phyloP scores from a whole-genome alignment of 2,329 filamentous ascomycete genomes.

The Rosellinia necatrix region DNA sequence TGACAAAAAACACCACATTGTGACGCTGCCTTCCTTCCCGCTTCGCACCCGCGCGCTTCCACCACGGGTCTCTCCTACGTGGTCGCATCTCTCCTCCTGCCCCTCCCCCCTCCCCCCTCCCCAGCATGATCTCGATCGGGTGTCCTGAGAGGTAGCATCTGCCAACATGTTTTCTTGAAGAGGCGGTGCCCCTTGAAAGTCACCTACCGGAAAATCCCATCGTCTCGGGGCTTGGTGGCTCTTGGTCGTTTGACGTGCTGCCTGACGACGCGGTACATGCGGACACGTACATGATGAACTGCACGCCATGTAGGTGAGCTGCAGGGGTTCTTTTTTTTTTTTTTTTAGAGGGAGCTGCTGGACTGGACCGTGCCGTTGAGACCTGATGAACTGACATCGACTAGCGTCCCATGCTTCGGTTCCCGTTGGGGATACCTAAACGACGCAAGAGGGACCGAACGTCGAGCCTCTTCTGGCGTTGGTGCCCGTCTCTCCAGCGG shows the following conservation, averaged over 20 bases:
- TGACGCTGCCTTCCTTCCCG: constrained; percentile 3
- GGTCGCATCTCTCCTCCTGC: background rate
- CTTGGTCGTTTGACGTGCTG: background rate
- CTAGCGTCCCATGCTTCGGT: constrained; percentile 22
- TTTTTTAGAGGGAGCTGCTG: constrained; percentile 1
- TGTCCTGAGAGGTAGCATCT: constrained; percentile 1
- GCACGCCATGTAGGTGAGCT: constrained; percentile 21
- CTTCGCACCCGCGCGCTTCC: background rate
- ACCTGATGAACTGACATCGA: constrained; percentile 15
- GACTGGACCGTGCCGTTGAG: constrained; percentile 12
- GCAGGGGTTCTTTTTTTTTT: no score
- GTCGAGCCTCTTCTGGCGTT: constrained; percentile 8
- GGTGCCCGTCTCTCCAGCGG: background rate
- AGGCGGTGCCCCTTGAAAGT: no score
- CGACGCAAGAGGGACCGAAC: constrained; percentile 12
- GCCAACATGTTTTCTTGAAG: background rate
- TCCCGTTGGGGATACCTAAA: constrained; percentile 20
- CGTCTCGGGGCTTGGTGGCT: background rate
- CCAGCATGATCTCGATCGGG: constrained; percentile 5
- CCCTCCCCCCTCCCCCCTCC: constrained; percentile 1
- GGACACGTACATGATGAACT: constrained; percentile 22
- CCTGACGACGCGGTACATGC: constrained; percentile 19
- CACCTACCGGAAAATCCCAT: background rate
- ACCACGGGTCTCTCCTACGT: constrained; percentile 2
- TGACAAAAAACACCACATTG: constrained; percentile 12